These are phyloP conservation scores for Acanthochlamys bracteata DNA, from an alignment of 106 monocot species.

Conservation along the genomic window DNA sequence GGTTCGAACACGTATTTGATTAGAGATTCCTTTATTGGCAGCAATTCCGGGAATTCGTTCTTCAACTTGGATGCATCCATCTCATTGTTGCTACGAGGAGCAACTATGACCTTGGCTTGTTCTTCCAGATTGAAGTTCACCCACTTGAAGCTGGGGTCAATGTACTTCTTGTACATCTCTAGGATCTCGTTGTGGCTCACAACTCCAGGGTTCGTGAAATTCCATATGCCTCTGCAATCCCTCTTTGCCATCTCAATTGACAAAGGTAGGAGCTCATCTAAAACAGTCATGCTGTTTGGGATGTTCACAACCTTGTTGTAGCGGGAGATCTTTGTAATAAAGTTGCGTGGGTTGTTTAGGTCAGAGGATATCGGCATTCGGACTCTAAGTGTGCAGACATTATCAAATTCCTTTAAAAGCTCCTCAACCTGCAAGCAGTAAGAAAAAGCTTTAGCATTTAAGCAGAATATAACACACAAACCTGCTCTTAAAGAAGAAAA, in stretches of 20 bases:
- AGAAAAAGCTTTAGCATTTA: neutral
- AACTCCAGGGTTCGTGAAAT: slow-evolving; percentile 20
- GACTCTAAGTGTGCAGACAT: slow-evolving; percentile 23
- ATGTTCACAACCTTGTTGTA: slow-evolving; percentile 22
- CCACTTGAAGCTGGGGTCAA: slow-evolving; percentile 15
- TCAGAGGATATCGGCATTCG: slow-evolving; percentile 29
- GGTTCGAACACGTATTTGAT: slow-evolving; percentile 16
- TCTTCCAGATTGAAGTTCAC: slow-evolving; percentile 16
- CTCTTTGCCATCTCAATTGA: slow-evolving; percentile 30
- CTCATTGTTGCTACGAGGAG: slow-evolving; percentile 20
- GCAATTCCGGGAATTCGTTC: slow-evolving; percentile 14
- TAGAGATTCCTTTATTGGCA: slow-evolving; percentile 18
- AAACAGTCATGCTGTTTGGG: slow-evolving; percentile 27
- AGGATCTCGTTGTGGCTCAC: slow-evolving; percentile 24
- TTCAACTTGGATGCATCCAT: slow-evolving; percentile 22
- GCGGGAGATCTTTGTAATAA: slow-evolving; percentile 22
- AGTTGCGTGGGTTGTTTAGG: slow-evolving; percentile 23
- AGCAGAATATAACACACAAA: neutral
- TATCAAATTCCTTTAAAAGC: slow-evolving; percentile 18
- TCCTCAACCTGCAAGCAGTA: slow-evolving; percentile 23
- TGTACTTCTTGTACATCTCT: slow-evolving; percentile 14
- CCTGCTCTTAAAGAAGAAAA: neutral
- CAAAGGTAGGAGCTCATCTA: slow-evolving; percentile 24
- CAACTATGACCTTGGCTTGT: slow-evolving; percentile 25
- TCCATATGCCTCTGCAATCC: slow-evolving; percentile 15